These are phyloP conservation scores for Salix udensis DNA, from an alignment of 345 rosid genomes.

Conservation along the genomic window DNA sequence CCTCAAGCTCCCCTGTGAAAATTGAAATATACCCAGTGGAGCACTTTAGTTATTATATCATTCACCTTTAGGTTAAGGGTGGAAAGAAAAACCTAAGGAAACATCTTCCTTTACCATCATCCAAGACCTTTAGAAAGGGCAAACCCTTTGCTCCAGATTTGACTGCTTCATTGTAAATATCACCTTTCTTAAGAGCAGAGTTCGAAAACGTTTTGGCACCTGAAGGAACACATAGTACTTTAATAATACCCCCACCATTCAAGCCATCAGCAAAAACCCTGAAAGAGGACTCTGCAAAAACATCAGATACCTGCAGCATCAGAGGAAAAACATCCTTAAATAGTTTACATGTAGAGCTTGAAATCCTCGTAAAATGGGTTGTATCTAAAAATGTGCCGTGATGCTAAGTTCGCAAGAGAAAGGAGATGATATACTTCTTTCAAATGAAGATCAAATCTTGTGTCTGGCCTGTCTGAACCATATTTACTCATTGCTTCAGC, in stretches of 20 bases:
- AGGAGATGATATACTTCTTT: conserved; percentile 61
- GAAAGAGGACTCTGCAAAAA: conserved; percentile 64
- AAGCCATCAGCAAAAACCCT: conserved; percentile 69
- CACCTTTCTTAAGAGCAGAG: conserved; percentile 92
- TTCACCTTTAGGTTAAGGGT: neutral
- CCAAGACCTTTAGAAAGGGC: conserved; percentile 85
- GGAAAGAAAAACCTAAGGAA: neutral
- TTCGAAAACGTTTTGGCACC: conserved; percentile 75
- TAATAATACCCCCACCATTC: conserved; percentile 68
- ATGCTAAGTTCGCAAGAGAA: neutral
- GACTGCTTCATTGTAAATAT: conserved; percentile 70
- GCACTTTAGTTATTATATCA: neutral
- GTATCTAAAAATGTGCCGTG: neutral
- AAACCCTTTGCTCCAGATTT: conserved; percentile 96
- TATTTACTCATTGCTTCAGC: conserved; percentile 81
- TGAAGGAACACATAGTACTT: conserved; percentile 70
- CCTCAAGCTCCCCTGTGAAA: conserved; percentile 60
- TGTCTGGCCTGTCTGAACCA: conserved; percentile 95
- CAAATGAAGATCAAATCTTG: conserved; percentile 85
- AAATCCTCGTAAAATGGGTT: neutral
- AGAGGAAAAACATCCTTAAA: conserved; percentile 1
- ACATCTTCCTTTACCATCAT: conserved; percentile 53
- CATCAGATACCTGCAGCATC: conserved; percentile 72
- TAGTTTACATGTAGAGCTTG: neutral
- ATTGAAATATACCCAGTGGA: conserved; percentile 3